Evolutionary conservation across 805 yeast genomes (phyloP).

Genomic region (Scheffersomyces ergatensis): DNA sequence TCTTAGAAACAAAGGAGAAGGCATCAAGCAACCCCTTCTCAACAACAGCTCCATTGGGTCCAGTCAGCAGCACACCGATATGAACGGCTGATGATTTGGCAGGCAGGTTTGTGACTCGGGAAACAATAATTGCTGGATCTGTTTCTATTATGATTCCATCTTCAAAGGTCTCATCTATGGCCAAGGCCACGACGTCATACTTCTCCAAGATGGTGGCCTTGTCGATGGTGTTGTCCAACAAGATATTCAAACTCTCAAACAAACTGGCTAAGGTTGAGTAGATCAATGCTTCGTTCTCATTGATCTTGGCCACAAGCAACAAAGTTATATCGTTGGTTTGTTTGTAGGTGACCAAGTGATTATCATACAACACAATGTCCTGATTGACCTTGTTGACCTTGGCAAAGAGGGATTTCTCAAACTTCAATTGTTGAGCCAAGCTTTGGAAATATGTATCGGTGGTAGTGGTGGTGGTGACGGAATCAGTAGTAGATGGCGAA

Average conservation of each 20-base stretch:
- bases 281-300: conserved; percentile 83
- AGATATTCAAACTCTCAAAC: conserved; percentile 75
- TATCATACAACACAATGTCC: conserved; percentile 78
- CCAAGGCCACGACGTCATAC: conserved; percentile 81
- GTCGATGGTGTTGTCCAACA: conserved; percentile 70
- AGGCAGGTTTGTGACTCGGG: conserved; percentile 90
- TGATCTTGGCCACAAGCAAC: conserved; percentile 67
- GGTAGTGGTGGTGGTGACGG: conserved; percentile 1
- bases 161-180: conserved; percentile 89
- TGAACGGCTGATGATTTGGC: conserved; percentile 24
- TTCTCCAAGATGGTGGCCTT: conserved; percentile 73
- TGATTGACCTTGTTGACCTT: conserved; percentile 81
- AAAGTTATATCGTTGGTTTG: conserved; percentile 75
- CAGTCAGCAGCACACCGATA: too few relatives aligned
- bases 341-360: conserved; percentile 80
- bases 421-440: conserved; percentile 65
- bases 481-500: conserved; percentile 51
- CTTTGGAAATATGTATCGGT: conserved; percentile 34
- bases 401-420: conserved; percentile 67
- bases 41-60: too few relatives aligned
- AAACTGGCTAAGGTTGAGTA: conserved; percentile 75
- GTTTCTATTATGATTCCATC: conserved; percentile 91
- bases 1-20: conserved; percentile 83
- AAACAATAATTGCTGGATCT: conserved; percentile 80
- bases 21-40: conserved; percentile 82